phyloP scores from a whole-genome alignment of 2,329 filamentous ascomycete species.

The Aphanocladium album region DNA sequence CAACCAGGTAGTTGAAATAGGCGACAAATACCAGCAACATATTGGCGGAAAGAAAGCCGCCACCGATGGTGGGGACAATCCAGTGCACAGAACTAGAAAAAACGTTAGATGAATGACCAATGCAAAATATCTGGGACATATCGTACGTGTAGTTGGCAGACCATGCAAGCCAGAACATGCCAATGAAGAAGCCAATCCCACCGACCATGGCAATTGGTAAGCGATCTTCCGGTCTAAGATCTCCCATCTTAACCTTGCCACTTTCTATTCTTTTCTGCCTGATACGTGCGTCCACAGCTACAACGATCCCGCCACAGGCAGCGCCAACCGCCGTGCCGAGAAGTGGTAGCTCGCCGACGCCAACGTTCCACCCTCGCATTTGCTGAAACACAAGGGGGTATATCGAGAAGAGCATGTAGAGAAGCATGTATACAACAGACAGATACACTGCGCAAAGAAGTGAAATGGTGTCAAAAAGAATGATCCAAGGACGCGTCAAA shows the following conservation, averaged over 20 bases:
- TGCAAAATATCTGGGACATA: neutral
- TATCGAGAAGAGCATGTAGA: conserved; percentile 56
- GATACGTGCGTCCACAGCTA: conserved; percentile 34
- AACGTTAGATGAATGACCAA: conserved; percentile 11
- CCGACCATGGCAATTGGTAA: conserved; percentile 56
- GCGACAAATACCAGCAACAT: conserved; percentile 45
- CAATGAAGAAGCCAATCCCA: conserved; percentile 47
- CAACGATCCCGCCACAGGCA: conserved; percentile 35
- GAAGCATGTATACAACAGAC: conserved; percentile 45
- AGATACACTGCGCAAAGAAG: conserved; percentile 48
- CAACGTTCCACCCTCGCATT: conserved; percentile 48
- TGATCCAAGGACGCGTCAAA: conserved; percentile 48
- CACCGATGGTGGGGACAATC: conserved; percentile 43
- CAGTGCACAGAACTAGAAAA: conserved; percentile 47
- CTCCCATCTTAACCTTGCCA: conserved; percentile 28
- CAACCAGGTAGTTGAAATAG: conserved; percentile 50
- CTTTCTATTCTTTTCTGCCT: conserved; percentile 33
- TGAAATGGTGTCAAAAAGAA: conserved; percentile 50
- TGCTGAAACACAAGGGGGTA: conserved; percentile 52
- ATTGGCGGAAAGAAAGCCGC: conserved; percentile 28
- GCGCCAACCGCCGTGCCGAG: conserved; percentile 47
- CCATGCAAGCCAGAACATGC: conserved; percentile 61
- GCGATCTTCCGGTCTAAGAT: conserved; percentile 43
- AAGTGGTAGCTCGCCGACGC: conserved; percentile 47
- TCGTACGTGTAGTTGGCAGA: conserved; percentile 44